Percentiles rank a stretch among this genome's conserved stretches.
Evolutionary conservation across 768 basidiomycete genomes (phyloP).

Genomic region (Tephrocybe sp.): DNA sequence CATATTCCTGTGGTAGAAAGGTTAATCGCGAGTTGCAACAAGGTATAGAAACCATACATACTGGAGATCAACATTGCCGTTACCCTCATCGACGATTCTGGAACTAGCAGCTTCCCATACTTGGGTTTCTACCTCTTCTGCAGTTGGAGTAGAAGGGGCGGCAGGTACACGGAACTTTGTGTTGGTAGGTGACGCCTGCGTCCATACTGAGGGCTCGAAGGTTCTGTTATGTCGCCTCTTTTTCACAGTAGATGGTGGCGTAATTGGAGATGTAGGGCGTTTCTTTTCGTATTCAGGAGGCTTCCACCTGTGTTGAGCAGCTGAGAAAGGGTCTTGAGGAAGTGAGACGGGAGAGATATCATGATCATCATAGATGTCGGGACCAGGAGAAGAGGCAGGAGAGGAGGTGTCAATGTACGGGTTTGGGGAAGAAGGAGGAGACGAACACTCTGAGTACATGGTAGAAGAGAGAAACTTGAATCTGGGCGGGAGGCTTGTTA

Average conservation of each 20-base stretch:
- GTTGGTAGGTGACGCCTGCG: conserved; percentile 4
- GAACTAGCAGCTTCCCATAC: conserved; percentile 49
- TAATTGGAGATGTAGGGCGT: conserved; percentile 14
- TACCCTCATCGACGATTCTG: conserved; percentile 41
- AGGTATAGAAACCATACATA: conserved; percentile 24
- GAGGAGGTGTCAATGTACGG: conserved; percentile 24
- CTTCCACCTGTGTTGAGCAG: conserved; percentile 42
- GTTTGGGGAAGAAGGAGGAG: conserved; percentile 50
- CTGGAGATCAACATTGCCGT: conserved; percentile 55
- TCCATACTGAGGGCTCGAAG: neutral
- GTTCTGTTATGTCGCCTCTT: conserved; percentile 16
- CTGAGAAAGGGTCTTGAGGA: conserved; percentile 51
- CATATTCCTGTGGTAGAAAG: conserved; percentile 26
- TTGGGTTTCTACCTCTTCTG: conserved; percentile 28
- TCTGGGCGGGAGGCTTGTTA: neutral
- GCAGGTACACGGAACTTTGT: neutral
- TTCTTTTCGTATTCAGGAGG: conserved; percentile 45
- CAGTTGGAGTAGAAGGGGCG: conserved; percentile 9
- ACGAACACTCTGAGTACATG: conserved; percentile 31
- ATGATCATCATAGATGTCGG: conserved; percentile 15
- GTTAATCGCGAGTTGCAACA: conserved; percentile 1
- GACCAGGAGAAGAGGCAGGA: conserved; percentile 28
- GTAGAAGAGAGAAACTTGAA: neutral
- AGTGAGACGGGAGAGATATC: conserved; percentile 14
- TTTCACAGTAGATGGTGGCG: conserved; percentile 12